phyloP scores from a whole-genome alignment of 2,329 filamentous ascomycete species.

The Botrytis galanthina region DNA sequence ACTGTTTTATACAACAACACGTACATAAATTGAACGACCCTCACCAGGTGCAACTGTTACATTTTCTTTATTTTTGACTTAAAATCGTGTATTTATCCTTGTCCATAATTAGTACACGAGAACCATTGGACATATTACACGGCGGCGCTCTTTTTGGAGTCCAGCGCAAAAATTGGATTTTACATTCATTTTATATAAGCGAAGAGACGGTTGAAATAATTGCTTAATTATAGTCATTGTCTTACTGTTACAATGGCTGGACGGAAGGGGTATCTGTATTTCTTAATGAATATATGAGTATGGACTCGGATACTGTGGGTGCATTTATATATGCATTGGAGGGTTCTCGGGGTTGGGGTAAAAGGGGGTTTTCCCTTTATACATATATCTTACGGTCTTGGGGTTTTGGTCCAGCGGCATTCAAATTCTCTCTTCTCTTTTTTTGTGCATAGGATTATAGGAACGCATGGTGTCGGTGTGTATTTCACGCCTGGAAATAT shows the following conservation, averaged over 20 bases:
- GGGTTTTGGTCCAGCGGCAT: neutral
- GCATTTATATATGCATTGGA: slow-evolving; percentile 3
- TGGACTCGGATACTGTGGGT: slow-evolving; percentile 3
- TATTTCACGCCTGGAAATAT: neutral
- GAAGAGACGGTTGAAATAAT: neutral
- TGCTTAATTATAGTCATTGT: neutral
- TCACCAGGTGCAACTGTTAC: neutral
- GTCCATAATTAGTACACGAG: slow-evolving; percentile 9
- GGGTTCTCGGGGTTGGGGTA: neutral
- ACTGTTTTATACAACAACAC: neutral
- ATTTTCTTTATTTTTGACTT: neutral
- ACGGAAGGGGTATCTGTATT: neutral
- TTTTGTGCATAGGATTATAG: slow-evolving; percentile 3
- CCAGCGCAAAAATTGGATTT: neutral
- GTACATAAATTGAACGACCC: neutral
- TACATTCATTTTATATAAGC: slow-evolving; percentile 1
- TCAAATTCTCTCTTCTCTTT: neutral
- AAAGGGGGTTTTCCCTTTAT: neutral
- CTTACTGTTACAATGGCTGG: neutral
- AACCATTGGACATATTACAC: slow-evolving; percentile 6
- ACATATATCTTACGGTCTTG: neutral
- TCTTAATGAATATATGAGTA: slow-evolving; percentile 5
- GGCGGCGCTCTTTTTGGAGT: neutral
- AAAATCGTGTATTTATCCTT: neutral
- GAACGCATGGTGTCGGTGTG: neutral